Conservation (phyloP, 352 stramenopile species). For the Pythium monospermum region DNA sequence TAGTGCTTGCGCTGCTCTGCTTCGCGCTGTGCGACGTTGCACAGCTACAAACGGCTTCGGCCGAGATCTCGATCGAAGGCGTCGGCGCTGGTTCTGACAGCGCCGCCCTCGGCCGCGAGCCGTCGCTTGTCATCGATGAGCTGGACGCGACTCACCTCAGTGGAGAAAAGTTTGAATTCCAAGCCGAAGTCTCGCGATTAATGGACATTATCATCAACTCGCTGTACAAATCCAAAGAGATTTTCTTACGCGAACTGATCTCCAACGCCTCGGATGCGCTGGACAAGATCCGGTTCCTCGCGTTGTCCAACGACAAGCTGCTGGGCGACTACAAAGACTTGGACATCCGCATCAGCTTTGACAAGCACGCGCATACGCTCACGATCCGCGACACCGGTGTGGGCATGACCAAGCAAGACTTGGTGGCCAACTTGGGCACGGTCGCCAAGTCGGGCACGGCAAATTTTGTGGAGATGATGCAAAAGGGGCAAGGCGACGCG, state of each 20-base stretch:
- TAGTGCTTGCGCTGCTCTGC: conserved; percentile 19
- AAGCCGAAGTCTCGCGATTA: conserved; percentile 97
- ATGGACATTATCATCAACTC: conserved; percentile 99
- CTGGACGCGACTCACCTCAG: conserved; percentile 25
- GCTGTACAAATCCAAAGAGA: conserved; percentile 96
- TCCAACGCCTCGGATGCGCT: conserved; percentile 98
- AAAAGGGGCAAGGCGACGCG: conserved; percentile 81
- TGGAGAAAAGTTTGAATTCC: conserved; percentile 90
- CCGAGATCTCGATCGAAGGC: conserved; percentile 24
- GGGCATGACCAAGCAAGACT: conserved; percentile 98
- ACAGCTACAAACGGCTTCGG: conserved; percentile 11
- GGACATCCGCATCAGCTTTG: conserved; percentile 96
- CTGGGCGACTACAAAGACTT: conserved; percentile 85
- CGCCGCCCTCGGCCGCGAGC: conserved; percentile 36
- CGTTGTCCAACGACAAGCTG: conserved; percentile 87
- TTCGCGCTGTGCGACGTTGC: conserved; percentile 20
- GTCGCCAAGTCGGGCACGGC: conserved; percentile 98
- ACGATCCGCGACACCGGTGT: conserved; percentile 98
- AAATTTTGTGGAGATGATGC: conserved; percentile 97
- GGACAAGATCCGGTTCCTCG: conserved; percentile 99
- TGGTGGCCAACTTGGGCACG: conserved; percentile 96
- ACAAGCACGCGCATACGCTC: conserved; percentile 94
- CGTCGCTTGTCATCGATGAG: no score
- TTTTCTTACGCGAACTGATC: conserved; percentile 99
- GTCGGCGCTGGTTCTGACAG: conserved; percentile 29